phyloP scores from a whole-genome alignment of 495 filamentous ascomycete species.

The Xylaria castorea region DNA sequence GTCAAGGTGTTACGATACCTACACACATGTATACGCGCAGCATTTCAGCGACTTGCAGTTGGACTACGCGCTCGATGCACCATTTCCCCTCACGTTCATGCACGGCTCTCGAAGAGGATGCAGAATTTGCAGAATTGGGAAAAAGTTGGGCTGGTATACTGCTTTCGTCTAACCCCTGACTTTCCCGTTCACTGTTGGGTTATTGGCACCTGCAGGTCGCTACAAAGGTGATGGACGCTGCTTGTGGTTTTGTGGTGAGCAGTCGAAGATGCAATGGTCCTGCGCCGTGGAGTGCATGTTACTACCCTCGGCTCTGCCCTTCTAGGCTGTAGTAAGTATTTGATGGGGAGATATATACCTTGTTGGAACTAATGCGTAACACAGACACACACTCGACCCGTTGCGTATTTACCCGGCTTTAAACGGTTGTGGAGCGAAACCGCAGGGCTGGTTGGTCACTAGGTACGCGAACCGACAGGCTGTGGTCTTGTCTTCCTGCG shows the following conservation, averaged over 20 bases:
- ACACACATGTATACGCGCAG: not conserved
- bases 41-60: not conserved
- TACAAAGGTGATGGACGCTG: not conserved
- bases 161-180: constrained; percentile 5
- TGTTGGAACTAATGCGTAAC: constrained; percentile 11
- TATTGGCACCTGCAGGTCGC: not conserved
- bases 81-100: constrained; percentile 24
- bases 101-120: not conserved
- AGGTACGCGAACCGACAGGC: not conserved
- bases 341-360: not conserved
- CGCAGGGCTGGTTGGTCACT: constrained; percentile 6
- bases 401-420: constrained; percentile 23
- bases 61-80: not conserved
- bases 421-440: constrained; percentile 14
- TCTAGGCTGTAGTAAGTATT: not conserved
- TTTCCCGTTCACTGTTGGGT: not conserved
- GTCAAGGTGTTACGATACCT: constrained; percentile 15
- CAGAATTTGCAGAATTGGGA: constrained; percentile 19
- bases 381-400: constrained; percentile 22
- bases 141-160: not conserved
- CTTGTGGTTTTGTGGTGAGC: not conserved
- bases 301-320: not conserved
- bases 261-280: constrained; percentile 9
- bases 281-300: constrained; percentile 19
- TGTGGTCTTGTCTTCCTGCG: not conserved